Evolutionary conservation across 1,284 basidiomycete genomes (phyloP).

Genomic region (Ganoderma lucidum): DNA sequence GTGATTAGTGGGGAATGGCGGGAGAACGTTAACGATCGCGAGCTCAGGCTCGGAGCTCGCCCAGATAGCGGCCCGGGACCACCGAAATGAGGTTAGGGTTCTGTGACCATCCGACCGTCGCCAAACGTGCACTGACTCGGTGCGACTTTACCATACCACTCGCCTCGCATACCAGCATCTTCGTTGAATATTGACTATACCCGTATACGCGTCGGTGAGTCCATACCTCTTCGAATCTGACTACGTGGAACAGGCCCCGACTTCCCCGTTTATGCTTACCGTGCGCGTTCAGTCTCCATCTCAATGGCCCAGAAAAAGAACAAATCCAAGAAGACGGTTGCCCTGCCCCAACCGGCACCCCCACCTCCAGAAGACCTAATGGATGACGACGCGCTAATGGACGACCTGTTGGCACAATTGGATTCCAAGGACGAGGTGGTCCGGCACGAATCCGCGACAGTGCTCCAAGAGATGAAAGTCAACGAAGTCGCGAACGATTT

Average conservation of each 20-base stretch:
- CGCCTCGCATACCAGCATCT: neutral
- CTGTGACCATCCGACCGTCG: neutral
- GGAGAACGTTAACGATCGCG: too few species aligned
- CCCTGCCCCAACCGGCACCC: conserved; percentile 35
- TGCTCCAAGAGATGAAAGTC: conserved; percentile 57
- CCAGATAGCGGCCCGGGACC: too few species aligned
- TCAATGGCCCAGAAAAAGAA: conserved; percentile 55
- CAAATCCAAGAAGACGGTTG: conserved; percentile 58
- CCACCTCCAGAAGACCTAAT: conserved; percentile 27
- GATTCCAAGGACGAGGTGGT: conserved; percentile 64
- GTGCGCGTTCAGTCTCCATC: neutral
- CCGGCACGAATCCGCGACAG: conserved; percentile 56
- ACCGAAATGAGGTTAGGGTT: neutral
- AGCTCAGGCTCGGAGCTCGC: too few species aligned
- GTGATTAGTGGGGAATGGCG: too few species aligned
- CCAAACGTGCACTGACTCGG: too few species aligned
- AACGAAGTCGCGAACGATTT: conserved; percentile 48
- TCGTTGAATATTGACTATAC: neutral
- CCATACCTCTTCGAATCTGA: neutral
- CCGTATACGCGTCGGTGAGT: neutral
- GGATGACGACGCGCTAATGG: conserved; percentile 66
- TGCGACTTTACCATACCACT: neutral
- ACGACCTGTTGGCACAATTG: conserved; percentile 77
- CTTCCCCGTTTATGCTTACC: neutral
- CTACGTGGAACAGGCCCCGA: neutral